Evolutionary conservation across 179 eudicot genomes (phyloP), one percentile per base, ranked within the genome.

Genomic region (Carnegiea gigantea): DNA sequence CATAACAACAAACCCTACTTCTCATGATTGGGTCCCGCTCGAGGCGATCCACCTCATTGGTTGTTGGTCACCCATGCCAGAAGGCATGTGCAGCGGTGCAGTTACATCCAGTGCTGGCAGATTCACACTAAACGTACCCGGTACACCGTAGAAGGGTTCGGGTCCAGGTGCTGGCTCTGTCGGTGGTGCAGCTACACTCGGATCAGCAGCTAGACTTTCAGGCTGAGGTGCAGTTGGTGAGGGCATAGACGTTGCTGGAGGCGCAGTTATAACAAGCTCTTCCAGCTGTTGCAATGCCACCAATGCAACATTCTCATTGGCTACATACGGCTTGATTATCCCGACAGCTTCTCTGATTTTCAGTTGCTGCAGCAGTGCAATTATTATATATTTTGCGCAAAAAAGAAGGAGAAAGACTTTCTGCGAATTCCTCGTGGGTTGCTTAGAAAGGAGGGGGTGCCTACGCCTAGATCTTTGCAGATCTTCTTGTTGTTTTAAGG

Each of bases 251-350:
- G 36, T 77, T 11, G 38, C 49, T 4, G 26, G 64, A n/a, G 73
- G 36, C 60, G 53, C 51, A 4, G 46, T 62, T 28, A 77, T 82
- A 5, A 85, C 85, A 17, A 92, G 84, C 59, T 82, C 83, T 83
- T 92, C 93, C 14, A 92, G 87, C 83, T 88, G 88, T 75, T 88
- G 88, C 78, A 92, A 79, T 24, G 92, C 93, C 21, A 54, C 64
- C 26, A 87, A 28, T 28, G 89, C 68, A 18, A 87, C 84, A 70
- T 82, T 82, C 77, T 86, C 88, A 72, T 49, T 40, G 57, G 80
- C 84, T n/a, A 90, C 21, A 21, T 44, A 79, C 21, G 95, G 92
- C 85, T 75, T 89, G 70, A 92, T 73, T 72, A 85, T 73, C 2
- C 60, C 71, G 18, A 86, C 86, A 3, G 84, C 89, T 73, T 84